These are phyloP conservation scores for Acacia pycnantha DNA, from an alignment of 331 rosid species.

Conservation along the genomic window DNA sequence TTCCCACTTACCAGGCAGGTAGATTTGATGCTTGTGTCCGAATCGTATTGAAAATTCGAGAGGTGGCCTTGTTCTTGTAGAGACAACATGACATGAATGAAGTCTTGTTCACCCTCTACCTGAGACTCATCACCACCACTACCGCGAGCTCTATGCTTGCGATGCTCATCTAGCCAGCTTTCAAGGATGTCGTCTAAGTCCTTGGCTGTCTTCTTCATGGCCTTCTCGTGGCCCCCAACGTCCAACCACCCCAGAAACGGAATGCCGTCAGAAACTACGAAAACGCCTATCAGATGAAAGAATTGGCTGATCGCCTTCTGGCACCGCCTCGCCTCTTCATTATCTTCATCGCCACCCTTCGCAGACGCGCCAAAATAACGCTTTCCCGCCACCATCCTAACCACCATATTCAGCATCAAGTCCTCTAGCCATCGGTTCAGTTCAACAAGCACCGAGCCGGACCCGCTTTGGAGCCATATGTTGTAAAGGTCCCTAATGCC, in stretches of 20 bases:
- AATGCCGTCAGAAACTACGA: slow-evolving; percentile 57
- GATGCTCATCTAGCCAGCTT: slow-evolving; percentile 60
- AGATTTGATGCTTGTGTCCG: slow-evolving; percentile 54
- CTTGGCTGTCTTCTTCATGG: slow-evolving; percentile 66
- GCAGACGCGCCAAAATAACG: slow-evolving; percentile 50
- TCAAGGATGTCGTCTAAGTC: slow-evolving; percentile 51
- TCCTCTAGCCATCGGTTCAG: slow-evolving; percentile 54
- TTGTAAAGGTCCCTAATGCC: slow-evolving; percentile 32
- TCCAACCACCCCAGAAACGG: slow-evolving; percentile 64
- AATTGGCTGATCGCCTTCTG: slow-evolving; percentile 49
- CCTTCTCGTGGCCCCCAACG: slow-evolving; percentile 51
- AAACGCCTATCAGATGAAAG: slow-evolving; percentile 53
- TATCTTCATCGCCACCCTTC: slow-evolving; percentile 8
- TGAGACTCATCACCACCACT: not conserved
- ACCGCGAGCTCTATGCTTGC: slow-evolving; percentile 22
- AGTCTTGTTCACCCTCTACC: slow-evolving; percentile 44
- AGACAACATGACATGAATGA: slow-evolving; percentile 65
- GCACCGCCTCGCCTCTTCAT: slow-evolving; percentile 38
- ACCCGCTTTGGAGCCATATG: slow-evolving; percentile 25
- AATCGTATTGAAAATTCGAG: slow-evolving; percentile 39
- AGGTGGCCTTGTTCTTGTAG: slow-evolving; percentile 40
- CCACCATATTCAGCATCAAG: slow-evolving; percentile 50
- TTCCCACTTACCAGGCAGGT: slow-evolving; percentile 52
- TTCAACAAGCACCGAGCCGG: slow-evolving; percentile 24
- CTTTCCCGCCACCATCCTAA: slow-evolving; percentile 64